Conservation (phyloP, 768 basidiomycete genomes). For the Agrocybe chaxingu region DNA sequence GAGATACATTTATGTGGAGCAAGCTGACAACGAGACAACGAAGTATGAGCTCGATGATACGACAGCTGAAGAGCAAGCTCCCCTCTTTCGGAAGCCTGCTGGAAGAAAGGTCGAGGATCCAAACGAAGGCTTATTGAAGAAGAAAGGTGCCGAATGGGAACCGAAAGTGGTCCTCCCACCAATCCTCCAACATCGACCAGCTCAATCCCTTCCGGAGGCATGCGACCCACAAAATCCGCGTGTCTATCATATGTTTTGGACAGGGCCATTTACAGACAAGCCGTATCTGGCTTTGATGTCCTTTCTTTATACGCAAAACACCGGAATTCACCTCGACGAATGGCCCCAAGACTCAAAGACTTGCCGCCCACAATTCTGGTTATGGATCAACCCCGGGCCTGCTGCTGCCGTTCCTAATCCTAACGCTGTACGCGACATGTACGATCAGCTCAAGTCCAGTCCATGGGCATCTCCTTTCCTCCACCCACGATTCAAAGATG, state of each 20-base stretch:
- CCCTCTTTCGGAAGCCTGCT: constrained; percentile 13
- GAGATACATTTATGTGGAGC: constrained; percentile 79
- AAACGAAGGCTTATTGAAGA: constrained; percentile 54
- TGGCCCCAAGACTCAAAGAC: constrained; percentile 40
- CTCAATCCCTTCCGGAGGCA: constrained; percentile 36
- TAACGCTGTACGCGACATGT: constrained; percentile 78
- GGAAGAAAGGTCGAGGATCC: constrained; percentile 33
- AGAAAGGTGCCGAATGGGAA: constrained; percentile 60
- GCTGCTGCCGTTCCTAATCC: constrained; percentile 83
- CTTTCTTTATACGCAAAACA: constrained; percentile 91
- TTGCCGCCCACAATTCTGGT: constrained; percentile 90
- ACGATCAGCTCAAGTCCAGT: constrained; percentile 66
- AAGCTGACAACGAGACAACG: constrained; percentile 27
- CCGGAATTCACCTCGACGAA: constrained; percentile 63
- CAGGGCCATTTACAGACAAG: constrained; percentile 94
- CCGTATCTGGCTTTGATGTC: constrained; percentile 91
- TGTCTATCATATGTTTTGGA: constrained; percentile 96
- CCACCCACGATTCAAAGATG: constrained; percentile 82
- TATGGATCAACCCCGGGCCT: constrained; percentile 96
- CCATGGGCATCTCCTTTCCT: constrained; percentile 94
- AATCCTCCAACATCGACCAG: constrained; percentile 40
- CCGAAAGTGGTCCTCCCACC: constrained; percentile 44
- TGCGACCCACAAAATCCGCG: constrained; percentile 80
- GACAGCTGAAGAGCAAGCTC: constrained; percentile 13
- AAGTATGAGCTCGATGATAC: constrained; percentile 14